Evolutionary conservation across 768 basidiomycete species (phyloP).

Genomic region (Naematelia aurantialba): DNA sequence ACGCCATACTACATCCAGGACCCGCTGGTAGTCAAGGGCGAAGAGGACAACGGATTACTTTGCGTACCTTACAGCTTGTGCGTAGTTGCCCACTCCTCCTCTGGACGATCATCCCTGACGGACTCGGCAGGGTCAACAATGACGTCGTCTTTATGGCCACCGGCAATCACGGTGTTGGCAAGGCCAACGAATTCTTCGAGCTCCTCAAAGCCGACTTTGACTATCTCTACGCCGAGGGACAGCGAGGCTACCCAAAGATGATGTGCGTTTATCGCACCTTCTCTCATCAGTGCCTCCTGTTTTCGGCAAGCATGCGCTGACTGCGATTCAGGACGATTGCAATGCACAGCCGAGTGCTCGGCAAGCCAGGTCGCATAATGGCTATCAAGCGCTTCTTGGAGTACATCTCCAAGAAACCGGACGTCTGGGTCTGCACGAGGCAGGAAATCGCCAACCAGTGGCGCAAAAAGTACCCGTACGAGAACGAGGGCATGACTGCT

Average conservation of each 20-base stretch:
- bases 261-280: constrained; percentile 29
- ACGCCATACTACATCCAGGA: constrained; percentile 28
- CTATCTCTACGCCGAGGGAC: constrained; percentile 35
- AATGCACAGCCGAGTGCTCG: constrained; percentile 35
- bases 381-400: constrained; percentile 32
- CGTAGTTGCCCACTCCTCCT: background rate
- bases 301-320: no score
- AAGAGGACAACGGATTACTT: constrained; percentile 29
- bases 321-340: constrained; percentile 27
- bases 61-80: constrained; percentile 31
- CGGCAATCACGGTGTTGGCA: constrained; percentile 21
- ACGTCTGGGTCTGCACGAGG: constrained; percentile 33
- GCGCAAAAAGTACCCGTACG: constrained; percentile 29
- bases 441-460: constrained; percentile 26
- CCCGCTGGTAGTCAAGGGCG: constrained; percentile 16
- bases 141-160: constrained; percentile 21
- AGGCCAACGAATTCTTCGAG: constrained; percentile 23
- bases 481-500: constrained; percentile 18
- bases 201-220: constrained; percentile 31
- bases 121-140: background rate
- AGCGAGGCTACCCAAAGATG: constrained; percentile 31
- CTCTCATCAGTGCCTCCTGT: background rate
- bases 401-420: constrained; percentile 26
- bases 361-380: constrained; percentile 34
- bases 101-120: constrained; percentile 26